A percentile compares a stretch with the other conserved stretches of the same genome.
Conservation (phyloP, 352 stramenopile species). For the Phytophthora parvispora region DNA sequence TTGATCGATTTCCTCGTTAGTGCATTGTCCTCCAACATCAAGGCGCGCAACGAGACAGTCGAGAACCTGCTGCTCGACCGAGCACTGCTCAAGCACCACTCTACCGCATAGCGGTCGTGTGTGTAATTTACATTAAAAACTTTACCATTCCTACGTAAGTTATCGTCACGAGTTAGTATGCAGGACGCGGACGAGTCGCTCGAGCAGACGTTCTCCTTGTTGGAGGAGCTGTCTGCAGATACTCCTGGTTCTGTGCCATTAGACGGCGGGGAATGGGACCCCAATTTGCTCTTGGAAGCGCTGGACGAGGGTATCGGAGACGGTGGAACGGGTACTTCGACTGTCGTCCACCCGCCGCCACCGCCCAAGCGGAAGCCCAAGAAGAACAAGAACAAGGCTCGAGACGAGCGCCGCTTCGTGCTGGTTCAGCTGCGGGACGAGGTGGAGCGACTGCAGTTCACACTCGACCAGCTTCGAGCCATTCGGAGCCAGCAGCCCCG, state of each 20-base stretch:
- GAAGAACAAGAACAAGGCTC: neutral
- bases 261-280: neutral
- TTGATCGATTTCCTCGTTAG: slow-evolving; percentile 57
- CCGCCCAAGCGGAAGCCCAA: neutral
- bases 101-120: neutral
- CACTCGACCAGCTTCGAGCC: slow-evolving; percentile 1
- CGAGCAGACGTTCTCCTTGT: slow-evolving; percentile 11
- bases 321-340: neutral
- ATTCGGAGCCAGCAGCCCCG: neutral
- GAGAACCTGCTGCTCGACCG: slow-evolving; percentile 52
- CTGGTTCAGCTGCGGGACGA: neutral
- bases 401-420: neutral
- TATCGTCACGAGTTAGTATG: too few species aligned
- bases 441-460: neutral
- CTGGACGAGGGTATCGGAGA: neutral
- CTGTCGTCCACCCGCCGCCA: neutral
- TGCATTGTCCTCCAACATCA: slow-evolving; percentile 41
- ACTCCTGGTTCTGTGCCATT: neutral
- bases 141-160: too few species aligned
- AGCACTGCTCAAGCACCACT: slow-evolving; percentile 24
- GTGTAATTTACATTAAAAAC: too few species aligned
- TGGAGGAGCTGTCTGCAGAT: slow-evolving; percentile 18
- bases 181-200: neutral
- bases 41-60: slow-evolving; percentile 47
- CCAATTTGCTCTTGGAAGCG: slow-evolving; percentile 8